Evolutionary conservation across 129 eudicot species (phyloP).

Genomic region (Glebionis coronaria): DNA sequence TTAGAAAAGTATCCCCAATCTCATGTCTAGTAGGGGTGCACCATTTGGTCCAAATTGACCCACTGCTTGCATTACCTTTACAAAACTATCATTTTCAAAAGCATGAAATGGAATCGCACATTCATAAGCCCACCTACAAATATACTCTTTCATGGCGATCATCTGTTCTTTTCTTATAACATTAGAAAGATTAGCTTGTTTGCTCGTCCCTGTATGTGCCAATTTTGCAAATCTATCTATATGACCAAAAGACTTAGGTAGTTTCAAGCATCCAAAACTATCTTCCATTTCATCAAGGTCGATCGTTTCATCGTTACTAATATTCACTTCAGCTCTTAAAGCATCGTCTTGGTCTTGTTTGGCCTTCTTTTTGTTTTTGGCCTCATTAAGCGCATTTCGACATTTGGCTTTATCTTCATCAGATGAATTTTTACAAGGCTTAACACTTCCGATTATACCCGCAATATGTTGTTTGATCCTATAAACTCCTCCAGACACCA

Average conservation of each 20-base stretch:
- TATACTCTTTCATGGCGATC: background rate
- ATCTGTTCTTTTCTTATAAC: background rate
- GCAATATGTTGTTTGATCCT: no score
- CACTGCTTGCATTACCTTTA: background rate
- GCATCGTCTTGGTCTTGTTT: no score
- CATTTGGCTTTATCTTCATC: no score
- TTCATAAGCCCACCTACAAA: constrained; percentile 11
- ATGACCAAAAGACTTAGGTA: background rate
- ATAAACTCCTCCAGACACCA: no score
- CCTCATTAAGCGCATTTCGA: no score
- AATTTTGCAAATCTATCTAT: background rate
- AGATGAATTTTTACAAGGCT: no score
- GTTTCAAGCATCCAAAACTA: background rate
- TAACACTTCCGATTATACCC: no score
- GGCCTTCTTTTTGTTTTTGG: no score
- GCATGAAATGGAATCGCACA: background rate
- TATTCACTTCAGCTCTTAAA: no score
- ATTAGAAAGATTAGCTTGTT: background rate
- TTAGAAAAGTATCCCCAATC: background rate
- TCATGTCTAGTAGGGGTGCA: constrained; percentile 8
- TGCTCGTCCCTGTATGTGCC: background rate
- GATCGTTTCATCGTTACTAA: no score
- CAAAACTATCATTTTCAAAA: background rate
- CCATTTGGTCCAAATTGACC: background rate
- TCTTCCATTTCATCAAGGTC: no score